Percentiles rank a stretch among this genome's conserved stretches.
Evolutionary conservation across 768 basidiomycete genomes (phyloP).

Genomic region (Suillus alpinus): DNA sequence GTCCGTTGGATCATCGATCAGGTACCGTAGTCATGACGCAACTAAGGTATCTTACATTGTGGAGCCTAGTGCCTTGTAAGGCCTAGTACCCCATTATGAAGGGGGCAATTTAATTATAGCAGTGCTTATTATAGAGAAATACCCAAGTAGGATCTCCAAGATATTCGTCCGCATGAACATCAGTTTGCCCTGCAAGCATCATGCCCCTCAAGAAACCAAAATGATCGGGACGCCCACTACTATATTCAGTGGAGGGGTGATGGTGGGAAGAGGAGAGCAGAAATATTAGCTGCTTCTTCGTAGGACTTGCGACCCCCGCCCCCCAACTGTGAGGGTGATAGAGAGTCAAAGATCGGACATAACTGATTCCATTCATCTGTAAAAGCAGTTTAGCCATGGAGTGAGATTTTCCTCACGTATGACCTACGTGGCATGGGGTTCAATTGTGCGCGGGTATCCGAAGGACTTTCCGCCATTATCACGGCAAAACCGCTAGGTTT

Average conservation of each 20-base stretch:
- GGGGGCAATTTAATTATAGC: neutral
- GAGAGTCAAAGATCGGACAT: slow-evolving; percentile 22
- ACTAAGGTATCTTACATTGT: neutral
- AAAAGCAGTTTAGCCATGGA: neutral
- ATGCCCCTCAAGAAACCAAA: neutral
- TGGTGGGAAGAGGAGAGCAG: slow-evolving; percentile 12
- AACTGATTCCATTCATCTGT: slow-evolving; percentile 24
- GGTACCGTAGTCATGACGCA: neutral
- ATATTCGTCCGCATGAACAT: neutral
- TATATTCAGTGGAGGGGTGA: too few species aligned
- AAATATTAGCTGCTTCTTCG: slow-evolving; percentile 19
- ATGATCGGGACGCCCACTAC: neutral
- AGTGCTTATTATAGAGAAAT: neutral
- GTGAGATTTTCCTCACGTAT: neutral
- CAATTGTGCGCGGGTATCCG: neutral
- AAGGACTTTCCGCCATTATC: slow-evolving; percentile 26
- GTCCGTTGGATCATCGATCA: too few species aligned
- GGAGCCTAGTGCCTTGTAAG: neutral
- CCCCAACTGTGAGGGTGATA: slow-evolving; percentile 15
- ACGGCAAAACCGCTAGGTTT: slow-evolving; percentile 28
- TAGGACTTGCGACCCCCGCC: slow-evolving; percentile 17
- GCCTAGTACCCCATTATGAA: neutral
- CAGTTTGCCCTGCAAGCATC: neutral
- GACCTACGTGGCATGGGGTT: neutral
- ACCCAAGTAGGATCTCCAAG: too few species aligned